phyloP scores from a whole-genome alignment of 2,329 filamentous ascomycete genomes.

The Podosphaera fusca region DNA sequence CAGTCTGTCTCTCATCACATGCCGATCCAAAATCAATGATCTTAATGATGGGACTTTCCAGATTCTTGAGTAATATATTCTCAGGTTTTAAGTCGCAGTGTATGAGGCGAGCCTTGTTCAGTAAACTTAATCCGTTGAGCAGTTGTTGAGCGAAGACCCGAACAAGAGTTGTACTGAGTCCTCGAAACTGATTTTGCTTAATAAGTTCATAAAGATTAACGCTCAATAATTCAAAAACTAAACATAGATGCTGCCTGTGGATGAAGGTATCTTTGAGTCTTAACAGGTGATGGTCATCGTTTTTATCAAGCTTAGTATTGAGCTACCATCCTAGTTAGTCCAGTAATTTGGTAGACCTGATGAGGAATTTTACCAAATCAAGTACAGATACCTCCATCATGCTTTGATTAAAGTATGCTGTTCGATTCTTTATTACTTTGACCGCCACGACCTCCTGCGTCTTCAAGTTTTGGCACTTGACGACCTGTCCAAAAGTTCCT shows the following conservation, averaged over 20 bases:
- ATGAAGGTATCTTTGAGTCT: constrained; percentile 96
- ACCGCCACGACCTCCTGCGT: constrained; percentile 97
- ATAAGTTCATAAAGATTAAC: constrained; percentile 97
- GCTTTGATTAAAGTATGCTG: constrained; percentile 97
- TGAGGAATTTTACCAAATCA: constrained; percentile 45
- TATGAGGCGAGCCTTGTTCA: constrained; percentile 92
- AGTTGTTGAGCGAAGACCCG: constrained; percentile 94
- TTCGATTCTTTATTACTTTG: constrained; percentile 97
- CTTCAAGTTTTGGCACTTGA: constrained; percentile 96
- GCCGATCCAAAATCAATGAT: constrained; percentile 99
- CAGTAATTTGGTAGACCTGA: background rate
- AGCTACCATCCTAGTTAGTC: constrained; percentile 28
- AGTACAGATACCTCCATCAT: constrained; percentile 99
- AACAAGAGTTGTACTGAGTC: constrained; percentile 86
- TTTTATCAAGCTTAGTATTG: constrained; percentile 97
- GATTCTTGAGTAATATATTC: constrained; percentile 91
- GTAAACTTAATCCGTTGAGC: constrained; percentile 68
- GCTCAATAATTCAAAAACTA: constrained; percentile 88
- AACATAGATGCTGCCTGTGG: constrained; percentile 83
- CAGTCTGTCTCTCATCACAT: constrained; percentile 92
- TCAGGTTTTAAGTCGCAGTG: constrained; percentile 97
- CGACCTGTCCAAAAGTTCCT: constrained; percentile 93
- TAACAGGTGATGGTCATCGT: constrained; percentile 89
- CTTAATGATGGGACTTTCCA: constrained; percentile 98
- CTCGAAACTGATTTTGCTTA: constrained; percentile 98